Evolutionary conservation across 1,284 basidiomycete genomes (phyloP).

Genomic region (Grifola frondosa): DNA sequence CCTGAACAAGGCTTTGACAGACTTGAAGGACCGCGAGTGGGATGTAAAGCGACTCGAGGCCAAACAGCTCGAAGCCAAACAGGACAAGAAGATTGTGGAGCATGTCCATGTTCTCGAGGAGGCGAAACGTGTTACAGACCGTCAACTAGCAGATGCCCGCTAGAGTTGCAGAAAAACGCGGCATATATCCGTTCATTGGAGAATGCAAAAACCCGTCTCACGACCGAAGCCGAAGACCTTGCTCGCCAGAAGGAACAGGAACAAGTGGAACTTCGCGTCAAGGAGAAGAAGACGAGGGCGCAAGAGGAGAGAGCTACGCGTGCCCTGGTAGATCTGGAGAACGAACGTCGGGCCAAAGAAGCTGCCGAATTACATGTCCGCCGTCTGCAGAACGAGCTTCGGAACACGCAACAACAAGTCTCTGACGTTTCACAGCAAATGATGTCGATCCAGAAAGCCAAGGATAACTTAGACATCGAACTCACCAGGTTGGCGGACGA

Average conservation of each 20-base stretch:
- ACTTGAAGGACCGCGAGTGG: slow-evolving; percentile 82
- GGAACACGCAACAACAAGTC: slow-evolving; percentile 50
- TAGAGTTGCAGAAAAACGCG: slow-evolving; percentile 71
- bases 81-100: slow-evolving; percentile 98
- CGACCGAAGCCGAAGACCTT: slow-evolving; percentile 85
- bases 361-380: slow-evolving; percentile 59
- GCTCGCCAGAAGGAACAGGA: slow-evolving; percentile 75
- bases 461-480: slow-evolving; percentile 68
- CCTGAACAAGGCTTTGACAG: slow-evolving; percentile 74
- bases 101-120: slow-evolving; percentile 98
- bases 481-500: slow-evolving; percentile 67
- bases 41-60: slow-evolving; percentile 85
- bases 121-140: slow-evolving; percentile 94
- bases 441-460: slow-evolving; percentile 54
- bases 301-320: slow-evolving; percentile 60
- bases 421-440: slow-evolving; percentile 56
- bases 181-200: slow-evolving; percentile 83
- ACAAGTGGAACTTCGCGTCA: slow-evolving; percentile 61
- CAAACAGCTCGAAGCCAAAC: slow-evolving; percentile 79
- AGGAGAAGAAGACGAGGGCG: slow-evolving; percentile 62
- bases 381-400: slow-evolving; percentile 60
- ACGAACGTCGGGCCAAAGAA: slow-evolving; percentile 64
- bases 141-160: slow-evolving; percentile 81
- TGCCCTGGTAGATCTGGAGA: slow-evolving; percentile 59
- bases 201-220: slow-evolving; percentile 75